phyloP scores from a whole-genome alignment of 192 early-diverging fungal species.

The Coemansia sp. region DNA sequence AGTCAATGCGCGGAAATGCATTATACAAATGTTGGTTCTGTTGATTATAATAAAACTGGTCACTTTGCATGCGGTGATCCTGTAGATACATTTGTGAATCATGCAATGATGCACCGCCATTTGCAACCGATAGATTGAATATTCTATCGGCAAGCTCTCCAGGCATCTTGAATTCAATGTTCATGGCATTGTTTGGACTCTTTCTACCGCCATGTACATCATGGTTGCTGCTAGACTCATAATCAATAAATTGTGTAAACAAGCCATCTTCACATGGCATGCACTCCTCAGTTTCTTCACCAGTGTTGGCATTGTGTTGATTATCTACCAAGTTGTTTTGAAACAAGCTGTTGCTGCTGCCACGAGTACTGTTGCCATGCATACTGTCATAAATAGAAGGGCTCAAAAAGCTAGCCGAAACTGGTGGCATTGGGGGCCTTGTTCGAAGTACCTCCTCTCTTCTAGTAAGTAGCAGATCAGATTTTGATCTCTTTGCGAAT shows the following conservation, averaged over 20 bases:
- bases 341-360: neutral
- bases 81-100: neutral
- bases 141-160: slow-evolving; percentile 38
- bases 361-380: neutral
- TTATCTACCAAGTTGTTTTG: neutral
- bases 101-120: neutral
- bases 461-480: slow-evolving; percentile 10
- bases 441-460: neutral
- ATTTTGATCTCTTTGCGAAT: slow-evolving; percentile 22
- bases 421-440: neutral
- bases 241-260: slow-evolving; percentile 44
- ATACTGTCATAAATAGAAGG: neutral
- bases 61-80: neutral
- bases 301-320: neutral
- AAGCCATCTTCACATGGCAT: slow-evolving; percentile 25
- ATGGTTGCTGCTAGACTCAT: slow-evolving; percentile 3
- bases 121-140: slow-evolving; percentile 37
- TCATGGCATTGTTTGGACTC: neutral
- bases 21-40: neutral
- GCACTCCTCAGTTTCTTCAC: neutral
- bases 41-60: neutral
- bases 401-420: neutral
- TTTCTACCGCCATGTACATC: neutral
- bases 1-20: neutral
- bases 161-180: slow-evolving; percentile 11